Base-by-base conservation (phyloP, 805 yeast genomes). In the Starmerella stigmatis region DNA sequence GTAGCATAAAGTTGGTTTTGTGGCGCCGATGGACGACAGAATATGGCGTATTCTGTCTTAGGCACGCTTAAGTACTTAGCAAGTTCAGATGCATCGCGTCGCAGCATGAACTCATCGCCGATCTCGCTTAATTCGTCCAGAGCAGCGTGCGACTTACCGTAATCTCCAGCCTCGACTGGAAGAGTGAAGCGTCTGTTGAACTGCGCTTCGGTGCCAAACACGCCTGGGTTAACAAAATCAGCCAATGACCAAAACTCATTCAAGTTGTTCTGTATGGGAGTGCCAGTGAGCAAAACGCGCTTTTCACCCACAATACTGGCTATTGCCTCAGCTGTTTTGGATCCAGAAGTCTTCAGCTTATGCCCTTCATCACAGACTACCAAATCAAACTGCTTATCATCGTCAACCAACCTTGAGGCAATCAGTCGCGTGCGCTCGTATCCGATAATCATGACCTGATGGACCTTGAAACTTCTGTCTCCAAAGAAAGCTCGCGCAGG, bases 331-430 rank as follows among this genome's bases (percentile, higher is more conserved):
- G 86, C 65, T 0, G 82, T 76, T 60, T 85, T 86, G 47, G 83
- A 85, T 9, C 77, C 66, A 5, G 76, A 69, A 54, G 76, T 83
- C 56, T 89, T 92, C 53, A 92, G 69, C 40, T 95, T 69, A 61
- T 92, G 98, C 2, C 97, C 98, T 59, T 92, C 98, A 62, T 92
- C 98, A 61, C 96, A 92, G 1, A 92, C 74, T 16, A 92, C 64
- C 15, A 92, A 53, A 59, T 86, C 97, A 31, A 76, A 68, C 10
- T 56, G 51, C 19, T 55, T 47, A 6, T 19, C 44, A 1, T 34
- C 44, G 13, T 17, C 22, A 1, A 23, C 26, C 16, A 51, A 10
- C 22, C 39, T 30, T 1, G 43, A 22, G 0, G 48, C 22, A 4
- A 50, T 23, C 7, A 82, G 57, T 47, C 81, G 79, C 29, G 88